Percentiles rank a stretch among this genome's conserved stretches.
These are phyloP conservation scores for Porphyra umbilicalis DNA, from an alignment of 31 red algal species.

Conservation along the genomic window DNA sequence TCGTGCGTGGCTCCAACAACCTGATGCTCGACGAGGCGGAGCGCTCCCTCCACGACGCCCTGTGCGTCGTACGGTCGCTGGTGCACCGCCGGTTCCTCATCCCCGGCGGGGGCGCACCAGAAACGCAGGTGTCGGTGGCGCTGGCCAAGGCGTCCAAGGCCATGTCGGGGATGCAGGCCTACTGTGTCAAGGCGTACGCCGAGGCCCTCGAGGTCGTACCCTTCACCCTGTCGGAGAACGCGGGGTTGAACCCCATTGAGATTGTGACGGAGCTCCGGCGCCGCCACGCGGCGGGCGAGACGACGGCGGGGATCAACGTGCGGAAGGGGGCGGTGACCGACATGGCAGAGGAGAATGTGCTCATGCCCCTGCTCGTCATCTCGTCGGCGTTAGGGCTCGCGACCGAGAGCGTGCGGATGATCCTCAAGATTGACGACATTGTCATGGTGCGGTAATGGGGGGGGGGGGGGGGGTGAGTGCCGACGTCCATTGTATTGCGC, in stretches of 20 bases:
- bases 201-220: slow-evolving; percentile 77
- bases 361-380: slow-evolving; percentile 77
- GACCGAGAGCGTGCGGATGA: slow-evolving; percentile 85
- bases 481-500: too few species aligned
- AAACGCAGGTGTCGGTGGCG: slow-evolving; percentile 76
- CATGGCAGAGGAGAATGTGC: slow-evolving; percentile 66
- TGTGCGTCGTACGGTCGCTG: slow-evolving; percentile 91
- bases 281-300: slow-evolving; percentile 77
- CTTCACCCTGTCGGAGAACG: slow-evolving; percentile 95
- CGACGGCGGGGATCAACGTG: slow-evolving; percentile 79
- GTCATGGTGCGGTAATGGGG: slow-evolving; percentile 71
- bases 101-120: slow-evolving; percentile 86
- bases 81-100: slow-evolving; percentile 83
- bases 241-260: slow-evolving; percentile 77
- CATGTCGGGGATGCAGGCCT: slow-evolving; percentile 59
- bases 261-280: slow-evolving; percentile 91
- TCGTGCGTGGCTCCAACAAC: slow-evolving; percentile 87
- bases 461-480: too few species aligned
- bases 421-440: slow-evolving; percentile 96
- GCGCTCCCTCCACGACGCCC: slow-evolving; percentile 89
- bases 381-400: slow-evolving; percentile 71
- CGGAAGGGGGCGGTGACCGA: slow-evolving; percentile 81
- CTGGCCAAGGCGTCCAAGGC: slow-evolving; percentile 61
- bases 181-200: slow-evolving; percentile 80
- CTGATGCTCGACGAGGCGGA: slow-evolving; percentile 92